These are phyloP conservation scores for Clitopilus hobsonii DNA, from an alignment of 768 basidiomycete species.

Conservation along the genomic window DNA sequence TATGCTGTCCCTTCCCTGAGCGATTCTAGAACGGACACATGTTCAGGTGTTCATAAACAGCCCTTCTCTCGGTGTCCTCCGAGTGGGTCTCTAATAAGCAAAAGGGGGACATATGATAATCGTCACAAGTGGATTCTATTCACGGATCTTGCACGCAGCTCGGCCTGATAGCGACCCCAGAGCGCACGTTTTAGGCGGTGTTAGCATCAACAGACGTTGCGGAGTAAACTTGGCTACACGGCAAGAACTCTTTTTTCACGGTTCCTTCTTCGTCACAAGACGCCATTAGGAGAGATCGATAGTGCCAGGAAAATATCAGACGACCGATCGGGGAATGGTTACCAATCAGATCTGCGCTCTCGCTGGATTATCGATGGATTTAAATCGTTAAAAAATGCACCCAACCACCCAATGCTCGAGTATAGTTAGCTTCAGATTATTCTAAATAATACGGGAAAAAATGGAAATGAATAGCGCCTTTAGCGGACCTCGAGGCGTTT, in stretches of 20 bases:
- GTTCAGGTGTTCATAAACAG: neutral
- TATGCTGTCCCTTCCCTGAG: neutral
- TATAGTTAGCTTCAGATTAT: neutral
- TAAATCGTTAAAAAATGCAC: neutral
- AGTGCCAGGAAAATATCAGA: slow-evolving; percentile 1
- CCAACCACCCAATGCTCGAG: too few species aligned
- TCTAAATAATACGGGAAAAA: neutral
- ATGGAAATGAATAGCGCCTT: neutral
- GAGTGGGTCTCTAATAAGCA: neutral
- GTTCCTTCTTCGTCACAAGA: neutral
- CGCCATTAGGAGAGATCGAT: neutral
- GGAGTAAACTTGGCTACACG: slow-evolving; percentile 1
- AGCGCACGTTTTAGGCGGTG: slow-evolving; percentile 1
- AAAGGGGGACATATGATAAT: neutral
- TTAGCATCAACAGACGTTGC: slow-evolving; percentile 1
- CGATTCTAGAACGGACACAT: neutral
- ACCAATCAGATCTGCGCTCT: neutral
- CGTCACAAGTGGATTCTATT: neutral
- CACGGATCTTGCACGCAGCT: neutral
- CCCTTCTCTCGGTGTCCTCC: neutral
- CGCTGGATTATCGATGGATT: neutral
- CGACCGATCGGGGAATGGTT: neutral
- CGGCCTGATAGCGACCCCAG: neutral
- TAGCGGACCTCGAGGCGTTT: slow-evolving; percentile 1
- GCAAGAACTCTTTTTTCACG: neutral